A percentile compares a stretch with the other conserved stretches of the same genome.
These are phyloP conservation scores for Phanerodontia chrysosporium DNA, from an alignment of 768 basidiomycete species.

Conservation along the genomic window DNA sequence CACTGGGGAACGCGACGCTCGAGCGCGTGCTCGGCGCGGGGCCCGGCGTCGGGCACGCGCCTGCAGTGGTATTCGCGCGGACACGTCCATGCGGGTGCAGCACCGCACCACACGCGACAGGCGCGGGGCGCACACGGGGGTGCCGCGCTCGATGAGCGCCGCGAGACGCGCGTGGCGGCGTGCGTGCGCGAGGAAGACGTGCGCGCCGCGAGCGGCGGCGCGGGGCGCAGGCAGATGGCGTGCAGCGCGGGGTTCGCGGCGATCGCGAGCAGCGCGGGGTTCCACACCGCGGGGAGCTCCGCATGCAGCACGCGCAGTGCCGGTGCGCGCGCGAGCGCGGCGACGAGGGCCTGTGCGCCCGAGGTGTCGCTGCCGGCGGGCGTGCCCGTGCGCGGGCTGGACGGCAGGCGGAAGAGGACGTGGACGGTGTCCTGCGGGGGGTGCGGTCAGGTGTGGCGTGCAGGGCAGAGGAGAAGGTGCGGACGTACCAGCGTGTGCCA, in stretches of 20 bases:
- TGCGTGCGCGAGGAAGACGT: conserved; percentile 56
- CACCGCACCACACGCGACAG: not conserved
- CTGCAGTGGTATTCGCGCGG: conserved; percentile 5
- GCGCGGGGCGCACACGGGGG: conserved; percentile 23
- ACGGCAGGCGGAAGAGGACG: conserved; percentile 49
- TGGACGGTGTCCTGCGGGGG: conserved; percentile 44
- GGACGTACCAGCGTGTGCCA: conserved; percentile 48
- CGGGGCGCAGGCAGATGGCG: conserved; percentile 33
- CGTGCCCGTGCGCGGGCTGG: conserved; percentile 29
- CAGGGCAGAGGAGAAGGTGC: not conserved
- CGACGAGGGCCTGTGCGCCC: conserved; percentile 21
- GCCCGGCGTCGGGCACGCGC: not conserved
- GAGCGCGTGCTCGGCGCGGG: not conserved
- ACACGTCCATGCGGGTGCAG: not conserved
- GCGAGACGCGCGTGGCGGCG: conserved; percentile 45
- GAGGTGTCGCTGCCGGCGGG: not conserved
- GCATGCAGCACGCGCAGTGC: conserved; percentile 47
- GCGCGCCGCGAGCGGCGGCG: conserved; percentile 39
- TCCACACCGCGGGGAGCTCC: conserved; percentile 57
- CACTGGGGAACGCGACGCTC: not conserved
- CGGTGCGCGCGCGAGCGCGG: conserved; percentile 37
- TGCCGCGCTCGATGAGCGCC: conserved; percentile 53
- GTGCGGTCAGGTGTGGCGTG: conserved; percentile 1
- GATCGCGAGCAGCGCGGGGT: conserved; percentile 42
- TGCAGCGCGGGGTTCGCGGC: conserved; percentile 42